Evolutionary conservation across 352 stramenopile genomes (phyloP).

Genomic region (Saprolegnia parasitica): DNA sequence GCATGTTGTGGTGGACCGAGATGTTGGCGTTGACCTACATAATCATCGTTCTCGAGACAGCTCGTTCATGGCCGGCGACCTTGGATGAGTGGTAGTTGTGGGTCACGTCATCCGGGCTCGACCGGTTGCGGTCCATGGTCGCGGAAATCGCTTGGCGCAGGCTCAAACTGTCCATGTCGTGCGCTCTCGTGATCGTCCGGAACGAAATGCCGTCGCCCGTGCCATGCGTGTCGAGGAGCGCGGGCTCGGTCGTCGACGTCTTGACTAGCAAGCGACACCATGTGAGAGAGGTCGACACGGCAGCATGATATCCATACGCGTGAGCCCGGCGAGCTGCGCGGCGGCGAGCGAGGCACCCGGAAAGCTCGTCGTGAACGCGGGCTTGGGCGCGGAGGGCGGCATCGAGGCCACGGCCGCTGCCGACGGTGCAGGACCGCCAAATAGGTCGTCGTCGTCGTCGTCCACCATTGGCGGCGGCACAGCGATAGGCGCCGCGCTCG

Average conservation of each 20-base stretch:
- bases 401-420: constrained; percentile 23
- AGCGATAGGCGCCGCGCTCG: not conserved
- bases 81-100: constrained; percentile 75
- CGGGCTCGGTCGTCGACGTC: not conserved
- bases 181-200: constrained; percentile 43
- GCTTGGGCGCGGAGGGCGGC: not conserved
- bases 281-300: not conserved
- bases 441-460: constrained; percentile 51
- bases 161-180: constrained; percentile 71
- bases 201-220: constrained; percentile 56
- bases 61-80: not conserved
- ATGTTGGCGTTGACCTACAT: constrained; percentile 51
- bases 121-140: constrained; percentile 61
- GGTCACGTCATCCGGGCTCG: constrained; percentile 42
- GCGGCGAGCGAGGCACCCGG: constrained; percentile 12
- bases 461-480: not conserved
- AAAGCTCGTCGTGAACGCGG: constrained; percentile 16
- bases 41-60: not conserved
- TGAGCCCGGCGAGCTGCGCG: constrained; percentile 12
- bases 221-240: constrained; percentile 50
- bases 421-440: constrained; percentile 41
- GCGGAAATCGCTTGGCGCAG: constrained; percentile 68
- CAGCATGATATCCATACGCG: not conserved
- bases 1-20: constrained; percentile 64
- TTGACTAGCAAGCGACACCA: constrained; percentile 1